Percentiles rank a stretch among this genome's conserved stretches.
Conservation (phyloP, 2,329 filamentous ascomycete species). For the Periconia sp. region DNA sequence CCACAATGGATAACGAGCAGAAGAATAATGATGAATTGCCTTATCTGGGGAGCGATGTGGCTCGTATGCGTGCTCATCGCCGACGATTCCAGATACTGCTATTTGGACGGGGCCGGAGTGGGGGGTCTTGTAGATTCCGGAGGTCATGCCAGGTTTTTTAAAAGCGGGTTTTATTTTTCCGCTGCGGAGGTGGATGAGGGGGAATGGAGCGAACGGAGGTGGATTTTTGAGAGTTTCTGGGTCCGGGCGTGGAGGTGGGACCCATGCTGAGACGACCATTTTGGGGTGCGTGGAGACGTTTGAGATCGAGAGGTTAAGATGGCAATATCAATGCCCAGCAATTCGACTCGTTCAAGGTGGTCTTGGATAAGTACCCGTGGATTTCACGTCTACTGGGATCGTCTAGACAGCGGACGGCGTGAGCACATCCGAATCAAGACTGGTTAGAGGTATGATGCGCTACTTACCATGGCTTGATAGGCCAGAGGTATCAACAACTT, state of each 20-base stretch:
- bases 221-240: constrained; percentile 27
- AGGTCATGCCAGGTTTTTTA: constrained; percentile 54
- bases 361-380: no score
- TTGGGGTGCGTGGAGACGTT: neutral
- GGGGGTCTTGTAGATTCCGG: constrained; percentile 63
- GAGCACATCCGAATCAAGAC: constrained; percentile 11
- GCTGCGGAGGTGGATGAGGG: constrained; percentile 62
- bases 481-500: no score
- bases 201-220: constrained; percentile 48
- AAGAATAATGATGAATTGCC: constrained; percentile 67
- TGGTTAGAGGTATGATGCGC: neutral
- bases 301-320: constrained; percentile 2
- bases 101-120: constrained; percentile 55
- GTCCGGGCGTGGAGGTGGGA: constrained; percentile 26
- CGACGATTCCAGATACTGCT: constrained; percentile 58
- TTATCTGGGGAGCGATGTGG: constrained; percentile 70
- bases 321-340: no score
- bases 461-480: constrained; percentile 9
- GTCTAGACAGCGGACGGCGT: constrained; percentile 7
- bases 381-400: no score
- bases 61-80: constrained; percentile 67
- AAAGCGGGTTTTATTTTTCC: constrained; percentile 63
- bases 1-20: constrained; percentile 65
- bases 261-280: neutral
- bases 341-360: no score